Conservation (phyloP, 2,329 filamentous ascomycete species). For the Colletotrichum siamense region DNA sequence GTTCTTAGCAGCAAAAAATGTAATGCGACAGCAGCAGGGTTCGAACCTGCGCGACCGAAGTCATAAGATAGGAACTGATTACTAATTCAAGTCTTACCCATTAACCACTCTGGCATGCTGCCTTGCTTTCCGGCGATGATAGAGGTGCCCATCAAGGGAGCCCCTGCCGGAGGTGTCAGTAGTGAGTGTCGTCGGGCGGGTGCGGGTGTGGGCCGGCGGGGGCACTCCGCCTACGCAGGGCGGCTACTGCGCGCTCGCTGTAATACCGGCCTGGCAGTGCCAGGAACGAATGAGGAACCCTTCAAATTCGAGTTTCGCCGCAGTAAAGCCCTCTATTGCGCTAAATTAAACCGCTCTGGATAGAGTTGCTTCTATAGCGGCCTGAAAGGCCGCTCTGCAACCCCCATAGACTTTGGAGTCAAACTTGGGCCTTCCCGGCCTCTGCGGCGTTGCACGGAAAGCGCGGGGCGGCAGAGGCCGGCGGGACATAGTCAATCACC, state of each 20-base stretch:
- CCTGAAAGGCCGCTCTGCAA: background rate
- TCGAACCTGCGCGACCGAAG: slow-evolving; percentile 22
- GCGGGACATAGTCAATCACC: background rate
- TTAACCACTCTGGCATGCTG: slow-evolving; percentile 23
- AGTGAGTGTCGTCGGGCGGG: background rate
- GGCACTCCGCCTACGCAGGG: background rate
- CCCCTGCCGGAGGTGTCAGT: background rate
- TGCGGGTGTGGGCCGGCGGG: background rate
- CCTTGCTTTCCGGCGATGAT: background rate
- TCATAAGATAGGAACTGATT: slow-evolving; percentile 5
- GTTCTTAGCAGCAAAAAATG: background rate
- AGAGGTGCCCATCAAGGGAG: background rate
- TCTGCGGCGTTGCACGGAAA: background rate
- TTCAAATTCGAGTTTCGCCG: background rate
- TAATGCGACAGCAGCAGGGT: slow-evolving; percentile 20
- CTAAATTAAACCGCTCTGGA: background rate
- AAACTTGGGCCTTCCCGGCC: background rate
- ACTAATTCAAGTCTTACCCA: slow-evolving; percentile 17
- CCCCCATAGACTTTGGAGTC: background rate
- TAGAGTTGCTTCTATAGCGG: background rate
- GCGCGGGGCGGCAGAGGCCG: background rate
- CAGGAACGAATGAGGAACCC: background rate
- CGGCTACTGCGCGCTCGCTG: background rate
- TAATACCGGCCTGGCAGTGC: background rate
- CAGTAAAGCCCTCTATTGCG: background rate